These are phyloP conservation scores for Nannizzia gypsea DNA, from an alignment of 2,329 filamentous ascomycete genomes.

Conservation along the genomic window DNA sequence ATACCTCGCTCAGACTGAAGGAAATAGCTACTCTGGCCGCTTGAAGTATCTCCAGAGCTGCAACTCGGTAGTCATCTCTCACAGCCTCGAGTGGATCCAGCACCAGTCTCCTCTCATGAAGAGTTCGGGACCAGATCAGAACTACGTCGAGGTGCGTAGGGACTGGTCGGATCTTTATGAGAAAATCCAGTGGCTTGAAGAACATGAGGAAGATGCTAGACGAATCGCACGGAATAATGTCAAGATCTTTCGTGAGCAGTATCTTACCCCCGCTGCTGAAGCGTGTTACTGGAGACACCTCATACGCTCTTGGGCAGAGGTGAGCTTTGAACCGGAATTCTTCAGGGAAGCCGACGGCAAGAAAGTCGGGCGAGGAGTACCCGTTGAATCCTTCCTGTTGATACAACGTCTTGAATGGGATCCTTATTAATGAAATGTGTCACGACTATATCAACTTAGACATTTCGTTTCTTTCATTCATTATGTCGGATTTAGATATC, in stretches of 20 bases:
- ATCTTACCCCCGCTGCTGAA: conserved; percentile 44
- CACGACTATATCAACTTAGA: neutral
- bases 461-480: no score
- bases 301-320: conserved; percentile 28
- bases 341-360: conserved; percentile 19
- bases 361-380: conserved; percentile 23
- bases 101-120: conserved; percentile 26
- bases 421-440: neutral
- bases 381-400: conserved; percentile 34
- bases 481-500: neutral
- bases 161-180: conserved; percentile 47
- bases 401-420: conserved; percentile 6
- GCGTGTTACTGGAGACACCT: conserved; percentile 45
- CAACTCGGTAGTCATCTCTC: conserved; percentile 38
- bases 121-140: conserved; percentile 36
- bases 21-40: conserved; percentile 42
- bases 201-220: conserved; percentile 35
- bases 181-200: conserved; percentile 34
- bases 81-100: conserved; percentile 40
- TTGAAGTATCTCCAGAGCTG: conserved; percentile 45
- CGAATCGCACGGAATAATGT: conserved; percentile 41
- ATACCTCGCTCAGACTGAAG: conserved; percentile 44
- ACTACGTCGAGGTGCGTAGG: conserved; percentile 38
- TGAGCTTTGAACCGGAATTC: conserved; percentile 33
- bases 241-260: conserved; percentile 40